These are phyloP conservation scores for Kazachstania kunashirensis DNA, from an alignment of 805 yeast species.

Conservation along the genomic window DNA sequence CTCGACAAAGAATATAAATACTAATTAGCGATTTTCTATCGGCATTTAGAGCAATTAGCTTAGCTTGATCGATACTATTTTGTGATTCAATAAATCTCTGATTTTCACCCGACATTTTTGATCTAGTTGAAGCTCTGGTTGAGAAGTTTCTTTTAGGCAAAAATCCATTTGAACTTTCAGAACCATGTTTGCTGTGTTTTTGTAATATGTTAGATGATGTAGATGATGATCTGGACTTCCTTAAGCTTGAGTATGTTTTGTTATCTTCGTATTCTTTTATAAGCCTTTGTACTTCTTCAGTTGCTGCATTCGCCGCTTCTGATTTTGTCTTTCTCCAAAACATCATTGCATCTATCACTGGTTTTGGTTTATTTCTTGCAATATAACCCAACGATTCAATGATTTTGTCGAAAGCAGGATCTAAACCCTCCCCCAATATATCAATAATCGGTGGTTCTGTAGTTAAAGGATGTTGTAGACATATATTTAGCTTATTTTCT, in stretches of 20 bases:
- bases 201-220: background rate
- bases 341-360: slow-evolving; percentile 96
- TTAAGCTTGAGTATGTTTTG: background rate
- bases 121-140: slow-evolving; percentile 31
- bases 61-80: slow-evolving; percentile 34
- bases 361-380: slow-evolving; percentile 82
- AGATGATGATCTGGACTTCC: slow-evolving; percentile 3
- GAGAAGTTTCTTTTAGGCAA: slow-evolving; percentile 45
- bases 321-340: slow-evolving; percentile 94
- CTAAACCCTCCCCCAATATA: slow-evolving; percentile 74
- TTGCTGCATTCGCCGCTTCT: slow-evolving; percentile 65
- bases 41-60: slow-evolving; percentile 67
- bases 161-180: background rate
- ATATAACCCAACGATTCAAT: slow-evolving; percentile 82
- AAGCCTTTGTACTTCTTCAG: slow-evolving; percentile 41
- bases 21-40: slow-evolving; percentile 81
- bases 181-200: background rate
- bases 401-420: slow-evolving; percentile 76
- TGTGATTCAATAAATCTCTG: slow-evolving; percentile 43
- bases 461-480: slow-evolving; percentile 53
- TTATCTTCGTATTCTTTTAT: slow-evolving; percentile 29
- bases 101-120: slow-evolving; percentile 35
- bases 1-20: slow-evolving; percentile 83
- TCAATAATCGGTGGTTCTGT: slow-evolving; percentile 72
- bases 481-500: slow-evolving; percentile 70